Evolutionary conservation across 2,329 filamentous ascomycete genomes (phyloP), one percentile per base, ranked within the genome.

Genomic region (Aspergillus fumigatus): DNA sequence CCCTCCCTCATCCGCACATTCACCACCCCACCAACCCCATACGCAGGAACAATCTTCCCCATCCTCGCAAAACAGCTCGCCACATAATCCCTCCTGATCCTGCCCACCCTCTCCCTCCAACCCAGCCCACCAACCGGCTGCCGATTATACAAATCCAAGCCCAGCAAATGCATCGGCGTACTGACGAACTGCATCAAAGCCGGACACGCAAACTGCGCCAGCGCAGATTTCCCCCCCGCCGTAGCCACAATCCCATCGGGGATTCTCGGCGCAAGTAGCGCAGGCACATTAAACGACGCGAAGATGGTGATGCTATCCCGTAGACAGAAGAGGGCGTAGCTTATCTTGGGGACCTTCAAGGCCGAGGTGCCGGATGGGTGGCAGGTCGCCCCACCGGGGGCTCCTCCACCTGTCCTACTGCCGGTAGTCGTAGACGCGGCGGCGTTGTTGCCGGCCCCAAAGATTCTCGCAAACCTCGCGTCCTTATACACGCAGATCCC

Each of bases 241-340:
- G 76, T 73, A 11, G 71, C 62, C 5, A 74, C 74, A 59, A 88
- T 68, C 27, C 79, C 77, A 19, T 81, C 75, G 14, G 81, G 83
- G 21, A 96, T 77, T 5, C 78, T 74, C 0, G 91, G 90, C 0
- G 89, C 90, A 9, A 97, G 79, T 1, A 94, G 69, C 0, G 90
- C 84, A 0, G 93, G 93, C 2, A 96, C 78, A 70, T 97, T 97
- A 82, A 97, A 97, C 11, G 86, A 90, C 4, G 91, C 91, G 72
- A 95, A 96, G 66, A 96, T 92, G 52, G 92, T 96, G 59, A 96
- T 77, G 74, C 88, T 90, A 76, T 97, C 92, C 65, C 92, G 86
- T 54, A 88, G 70, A 3, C 89, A 86, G 79, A 96, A 97, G 56
- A 96, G 84, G 0, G 81, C 78, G 74, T 92, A 94, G 8, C 87